Evolutionary conservation across 2,329 filamentous ascomycete species (phyloP).

Genomic region (Cladophialophora carrionii): DNA sequence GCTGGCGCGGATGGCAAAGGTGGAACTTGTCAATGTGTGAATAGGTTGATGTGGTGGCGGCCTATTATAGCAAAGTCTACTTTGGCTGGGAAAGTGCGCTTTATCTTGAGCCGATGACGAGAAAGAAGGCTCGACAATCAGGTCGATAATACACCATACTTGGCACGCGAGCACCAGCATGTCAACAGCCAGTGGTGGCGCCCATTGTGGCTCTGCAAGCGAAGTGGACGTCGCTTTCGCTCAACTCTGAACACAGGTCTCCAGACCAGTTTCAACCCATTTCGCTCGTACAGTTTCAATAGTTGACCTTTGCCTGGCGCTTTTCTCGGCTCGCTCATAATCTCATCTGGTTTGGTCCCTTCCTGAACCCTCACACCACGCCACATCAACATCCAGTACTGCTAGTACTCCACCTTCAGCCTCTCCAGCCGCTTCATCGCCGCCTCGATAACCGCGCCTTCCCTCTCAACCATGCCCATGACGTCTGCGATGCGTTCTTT

Average conservation of each 20-base stretch:
- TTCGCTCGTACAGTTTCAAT: not conserved
- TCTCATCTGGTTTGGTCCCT: not conserved
- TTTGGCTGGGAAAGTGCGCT: not conserved
- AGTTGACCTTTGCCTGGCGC: not conserved
- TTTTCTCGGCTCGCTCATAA: not conserved
- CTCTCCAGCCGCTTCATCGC: conserved; percentile 35
- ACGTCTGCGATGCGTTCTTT: conserved; percentile 53
- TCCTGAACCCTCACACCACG: not conserved
- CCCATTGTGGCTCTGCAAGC: not conserved
- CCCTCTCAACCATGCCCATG: conserved; percentile 56
- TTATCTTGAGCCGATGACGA: not conserved
- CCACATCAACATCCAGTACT: conserved; percentile 12
- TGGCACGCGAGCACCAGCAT: not conserved
- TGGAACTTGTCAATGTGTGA: conserved; percentile 17
- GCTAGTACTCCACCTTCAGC: conserved; percentile 34
- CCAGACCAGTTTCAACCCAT: not conserved
- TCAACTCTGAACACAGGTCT: not conserved
- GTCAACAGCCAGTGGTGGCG: not conserved
- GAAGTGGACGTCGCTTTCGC: not conserved
- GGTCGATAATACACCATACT: not conserved
- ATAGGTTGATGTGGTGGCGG: not conserved
- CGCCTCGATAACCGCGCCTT: conserved; percentile 42
- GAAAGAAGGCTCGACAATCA: not conserved
- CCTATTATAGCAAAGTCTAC: not conserved
- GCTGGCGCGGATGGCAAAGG: conserved; percentile 32